Evolutionary conservation across 805 yeast species (phyloP).

Genomic region (Kodamaea leandrae): DNA sequence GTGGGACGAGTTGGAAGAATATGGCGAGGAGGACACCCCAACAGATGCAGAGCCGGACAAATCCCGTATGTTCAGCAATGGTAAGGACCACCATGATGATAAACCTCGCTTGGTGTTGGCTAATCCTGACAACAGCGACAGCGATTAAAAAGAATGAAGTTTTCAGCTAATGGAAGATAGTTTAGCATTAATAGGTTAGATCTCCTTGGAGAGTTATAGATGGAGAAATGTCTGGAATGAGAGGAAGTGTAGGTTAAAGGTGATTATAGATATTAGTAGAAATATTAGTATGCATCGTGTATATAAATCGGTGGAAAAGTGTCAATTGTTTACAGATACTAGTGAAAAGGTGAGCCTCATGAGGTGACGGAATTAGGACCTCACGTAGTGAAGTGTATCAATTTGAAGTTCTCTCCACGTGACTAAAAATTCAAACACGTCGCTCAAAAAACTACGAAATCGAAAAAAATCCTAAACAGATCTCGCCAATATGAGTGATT

Average conservation of each 20-base stretch:
- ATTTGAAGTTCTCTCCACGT: constrained; percentile 1
- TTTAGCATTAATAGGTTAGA: too few relatives aligned
- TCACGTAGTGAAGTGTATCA: neutral
- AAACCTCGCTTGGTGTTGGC: constrained; percentile 52
- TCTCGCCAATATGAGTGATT: constrained; percentile 8
- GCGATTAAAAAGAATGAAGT: too few relatives aligned
- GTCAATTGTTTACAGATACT: too few relatives aligned
- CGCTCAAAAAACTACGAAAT: constrained; percentile 7
- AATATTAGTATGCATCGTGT: too few relatives aligned
- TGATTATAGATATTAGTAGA: too few relatives aligned
- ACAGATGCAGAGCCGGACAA: constrained; percentile 13
- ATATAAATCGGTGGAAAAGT: too few relatives aligned
- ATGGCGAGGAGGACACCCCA: constrained; percentile 14
- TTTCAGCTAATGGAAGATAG: too few relatives aligned
- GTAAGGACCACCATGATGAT: constrained; percentile 18
- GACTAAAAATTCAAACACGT: constrained; percentile 10
- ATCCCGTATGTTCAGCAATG: neutral
- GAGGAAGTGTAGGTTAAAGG: neutral
- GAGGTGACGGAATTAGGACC: too few relatives aligned
- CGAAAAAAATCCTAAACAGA: constrained; percentile 2
- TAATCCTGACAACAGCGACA: constrained; percentile 51
- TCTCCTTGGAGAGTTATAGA: neutral
- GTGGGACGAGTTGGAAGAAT: constrained; percentile 20
- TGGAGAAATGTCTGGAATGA: neutral
- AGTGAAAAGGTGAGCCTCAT: too few relatives aligned